Evolutionary conservation across 2,329 filamentous ascomycete species (phyloP), one percentile per base, ranked within the genome.

Genomic region (Colletotrichum acutatum): DNA sequence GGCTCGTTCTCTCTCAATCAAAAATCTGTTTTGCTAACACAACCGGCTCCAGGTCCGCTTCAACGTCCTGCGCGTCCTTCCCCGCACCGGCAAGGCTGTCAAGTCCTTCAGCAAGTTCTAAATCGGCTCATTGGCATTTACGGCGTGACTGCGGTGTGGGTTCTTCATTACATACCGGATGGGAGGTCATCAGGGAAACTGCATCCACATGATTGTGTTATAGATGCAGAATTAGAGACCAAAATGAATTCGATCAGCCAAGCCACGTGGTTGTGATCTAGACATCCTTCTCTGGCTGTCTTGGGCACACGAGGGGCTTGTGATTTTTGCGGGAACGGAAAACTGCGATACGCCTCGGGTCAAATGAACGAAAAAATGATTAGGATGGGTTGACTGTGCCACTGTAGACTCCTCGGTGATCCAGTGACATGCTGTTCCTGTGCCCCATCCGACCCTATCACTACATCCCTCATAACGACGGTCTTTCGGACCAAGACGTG

Each of bases 51-150:
- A 97, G 95, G 94, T 98, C 84, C 97, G 97, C 85, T 99, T 99
- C 94, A 99, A 99, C 90, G 95, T 98, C 85, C 94, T 99, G 85
- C 95, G 97, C 84, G 97, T 99, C 82, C 94, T 98, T 83, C 96
- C 96, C 88, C 93, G 95, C 89, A 98, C 95, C 82, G 95, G 95
- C 89, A 98, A 98, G 93, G 88, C 91, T 82, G 95, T 98, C 87
- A 99, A 99, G 95, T 88, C 92, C 86, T 99, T 99, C 92, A 90
- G 87, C 90, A 99, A 99, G 92, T 99, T 99, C 91, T 99, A 98
- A 92, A 82, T 82, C 82, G 80, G 82, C 80, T 83, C 79, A 82
- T 81, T 87, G 86, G 86, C 86, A 88, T 88, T 87, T 86, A 80
- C 79, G 86, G 87, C 86, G 86, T 87, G 85, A 86, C 70, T 72